Conservation (phyloP, 1,284 basidiomycete species). For the Ceratobasidium sp. region DNA sequence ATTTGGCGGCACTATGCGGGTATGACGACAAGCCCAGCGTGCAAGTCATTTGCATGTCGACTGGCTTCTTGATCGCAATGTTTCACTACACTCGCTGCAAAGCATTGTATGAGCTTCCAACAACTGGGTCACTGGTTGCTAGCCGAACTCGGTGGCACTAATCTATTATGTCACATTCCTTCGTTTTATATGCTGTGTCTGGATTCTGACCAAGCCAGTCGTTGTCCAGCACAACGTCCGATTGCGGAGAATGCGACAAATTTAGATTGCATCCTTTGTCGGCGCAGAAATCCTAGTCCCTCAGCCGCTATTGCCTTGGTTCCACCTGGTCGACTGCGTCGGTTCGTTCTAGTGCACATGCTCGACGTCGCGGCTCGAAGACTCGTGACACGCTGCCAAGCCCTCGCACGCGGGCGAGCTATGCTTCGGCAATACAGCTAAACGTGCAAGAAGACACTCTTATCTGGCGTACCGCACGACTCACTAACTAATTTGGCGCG, state of each 20-base stretch:
- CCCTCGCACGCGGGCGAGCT: conserved; percentile 7
- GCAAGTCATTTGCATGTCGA: neutral
- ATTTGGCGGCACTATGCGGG: neutral
- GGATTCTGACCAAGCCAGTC: neutral
- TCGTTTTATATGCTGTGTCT: neutral
- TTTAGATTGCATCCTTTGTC: conserved; percentile 12
- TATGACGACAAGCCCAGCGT: too few species aligned
- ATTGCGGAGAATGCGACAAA: too few species aligned
- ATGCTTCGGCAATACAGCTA: conserved; percentile 25
- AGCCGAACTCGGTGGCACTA: neutral
- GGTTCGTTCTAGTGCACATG: conserved; percentile 24
- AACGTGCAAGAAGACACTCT: conserved; percentile 7
- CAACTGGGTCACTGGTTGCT: neutral
- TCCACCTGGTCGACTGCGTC: conserved; percentile 8
- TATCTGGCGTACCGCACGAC: conserved; percentile 35
- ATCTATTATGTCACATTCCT: neutral
- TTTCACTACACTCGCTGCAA: neutral
- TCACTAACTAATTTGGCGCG: neutral
- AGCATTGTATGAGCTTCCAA: too few species aligned
- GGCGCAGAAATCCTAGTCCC: neutral
- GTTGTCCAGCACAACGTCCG: neutral
- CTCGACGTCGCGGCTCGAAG: conserved; percentile 4
- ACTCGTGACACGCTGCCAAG: conserved; percentile 27
- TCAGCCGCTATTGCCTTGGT: neutral
- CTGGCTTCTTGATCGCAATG: neutral